A percentile compares a stretch with the other conserved stretches of the same genome.
Evolutionary conservation across 148 eudicot species (phyloP).

Genomic region (Chenopodium album): DNA sequence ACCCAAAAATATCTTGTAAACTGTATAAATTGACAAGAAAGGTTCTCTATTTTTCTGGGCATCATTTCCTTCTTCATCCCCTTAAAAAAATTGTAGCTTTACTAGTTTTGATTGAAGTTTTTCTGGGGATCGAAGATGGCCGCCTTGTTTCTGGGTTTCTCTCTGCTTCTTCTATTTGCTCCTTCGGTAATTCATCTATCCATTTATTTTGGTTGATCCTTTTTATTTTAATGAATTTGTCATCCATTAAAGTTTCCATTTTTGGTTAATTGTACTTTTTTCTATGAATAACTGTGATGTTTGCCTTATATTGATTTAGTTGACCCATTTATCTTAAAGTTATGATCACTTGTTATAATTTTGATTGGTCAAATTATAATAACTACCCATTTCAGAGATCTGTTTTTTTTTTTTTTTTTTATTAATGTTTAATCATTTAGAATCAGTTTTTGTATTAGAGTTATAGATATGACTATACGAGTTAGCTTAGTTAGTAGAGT

Average conservation of each 20-base stretch:
- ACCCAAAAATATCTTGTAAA: not conserved
- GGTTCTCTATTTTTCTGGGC: not conserved
- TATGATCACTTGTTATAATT: not conserved
- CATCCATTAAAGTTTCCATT: not conserved
- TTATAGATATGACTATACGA: too few species aligned
- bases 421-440: too few species aligned
- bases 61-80: conserved; percentile 9
- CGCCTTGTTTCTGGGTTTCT: conserved; percentile 15
- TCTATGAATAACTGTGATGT: not conserved
- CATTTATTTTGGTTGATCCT: not conserved
- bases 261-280: not conserved
- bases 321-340: not conserved
- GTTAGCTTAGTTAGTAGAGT: not conserved
- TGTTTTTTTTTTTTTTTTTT: too few species aligned
- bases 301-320: not conserved
- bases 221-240: not conserved
- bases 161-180: conserved; percentile 22
- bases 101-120: not conserved
- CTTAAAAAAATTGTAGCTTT: not conserved
- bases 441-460: too few species aligned
- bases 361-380: not conserved
- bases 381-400: not conserved
- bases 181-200: conserved; percentile 27
- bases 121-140: conserved; percentile 24
- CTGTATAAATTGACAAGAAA: conserved; percentile 10